A percentile compares a stretch with the other conserved stretches of the same genome.
These are phyloP conservation scores for Oryza brachyantha DNA, from an alignment of 176 grass and related monocot species.

Conservation along the genomic window DNA sequence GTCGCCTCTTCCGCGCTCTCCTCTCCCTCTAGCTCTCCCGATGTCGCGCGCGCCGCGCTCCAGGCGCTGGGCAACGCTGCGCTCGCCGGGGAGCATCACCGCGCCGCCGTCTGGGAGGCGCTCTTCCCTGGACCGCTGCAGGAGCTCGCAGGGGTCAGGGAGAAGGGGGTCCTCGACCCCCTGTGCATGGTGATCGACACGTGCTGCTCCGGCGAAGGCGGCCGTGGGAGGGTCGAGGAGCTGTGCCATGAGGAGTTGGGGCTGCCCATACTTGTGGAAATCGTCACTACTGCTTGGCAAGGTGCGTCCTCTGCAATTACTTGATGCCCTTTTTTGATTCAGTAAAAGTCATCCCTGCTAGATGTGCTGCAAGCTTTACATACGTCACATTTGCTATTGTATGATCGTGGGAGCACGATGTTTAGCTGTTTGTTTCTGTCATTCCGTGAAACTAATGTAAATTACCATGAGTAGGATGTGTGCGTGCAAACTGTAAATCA, in stretches of 20 bases:
- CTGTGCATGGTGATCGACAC: conserved; percentile 93
- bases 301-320: conserved; percentile 12
- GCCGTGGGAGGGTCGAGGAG: conserved; percentile 47
- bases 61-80: conserved; percentile 74
- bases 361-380: background rate
- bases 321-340: background rate
- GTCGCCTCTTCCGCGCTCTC: conserved; percentile 39
- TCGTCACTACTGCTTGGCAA: conserved; percentile 51
- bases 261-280: conserved; percentile 46
- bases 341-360: background rate
- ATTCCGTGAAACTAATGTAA: background rate
- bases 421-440: background rate
- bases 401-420: background rate
- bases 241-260: conserved; percentile 49
- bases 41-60: conserved; percentile 48
- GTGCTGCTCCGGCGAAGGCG: conserved; percentile 63
- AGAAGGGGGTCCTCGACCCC: conserved; percentile 52
- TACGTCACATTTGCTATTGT: background rate
- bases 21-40: conserved; percentile 20
- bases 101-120: conserved; percentile 61
- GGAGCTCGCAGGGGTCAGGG: conserved; percentile 44
- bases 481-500: background rate
- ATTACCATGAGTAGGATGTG: background rate
- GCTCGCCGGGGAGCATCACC: conserved; percentile 58
- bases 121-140: conserved; percentile 58